Evolutionary conservation across 805 yeast species (phyloP), one percentile per base, ranked within the genome.

Genomic region (Candida anglica): DNA sequence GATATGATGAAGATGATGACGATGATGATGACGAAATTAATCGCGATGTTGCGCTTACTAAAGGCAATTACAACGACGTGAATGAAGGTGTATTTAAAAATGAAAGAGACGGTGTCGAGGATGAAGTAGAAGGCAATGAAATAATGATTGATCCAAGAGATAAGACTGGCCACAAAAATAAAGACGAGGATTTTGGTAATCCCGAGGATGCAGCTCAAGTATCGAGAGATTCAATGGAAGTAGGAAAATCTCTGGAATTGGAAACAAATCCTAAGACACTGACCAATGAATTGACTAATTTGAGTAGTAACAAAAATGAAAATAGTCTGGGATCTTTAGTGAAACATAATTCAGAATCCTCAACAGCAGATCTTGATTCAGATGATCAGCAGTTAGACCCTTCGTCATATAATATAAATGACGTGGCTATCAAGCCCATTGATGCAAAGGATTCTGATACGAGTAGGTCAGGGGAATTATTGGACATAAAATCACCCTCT

Each of bases 161-260:
- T 6, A 26, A 34, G 7, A 30, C 33, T 16, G 31, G 17, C 6
- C 15, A 27, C 14, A n/a, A 23, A 10, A 15, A 31, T 6, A 39
- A 33, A 15, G 40, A 33, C 19, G 28, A 33, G 15, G 43, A 43
- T 15, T n/a, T 35, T 17, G 39, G 28, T 20, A 37, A 36, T 10
- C 22, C 18, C 11, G 28, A 34, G 26, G 37, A 38, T 15, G 17
- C 18, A 6, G 32, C 27, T 3, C 25, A 29, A 7, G 6, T n/a
- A n/a, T n/a, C n/a, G n/a, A n/a, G n/a, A n/a, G n/a, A n/a, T n/a
- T n/a, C n/a, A n/a, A n/a, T n/a, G n/a, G n/a, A n/a, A n/a, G n/a
- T n/a, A n/a, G n/a, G n/a, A n/a, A n/a, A n/a, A n/a, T n/a, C n/a
- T n/a, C n/a, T n/a, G n/a, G n/a, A n/a, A n/a, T n/a, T n/a, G n/a